Evolutionary conservation across 345 rosid genomes (phyloP).

Genomic region (Limnanthes douglasii): DNA sequence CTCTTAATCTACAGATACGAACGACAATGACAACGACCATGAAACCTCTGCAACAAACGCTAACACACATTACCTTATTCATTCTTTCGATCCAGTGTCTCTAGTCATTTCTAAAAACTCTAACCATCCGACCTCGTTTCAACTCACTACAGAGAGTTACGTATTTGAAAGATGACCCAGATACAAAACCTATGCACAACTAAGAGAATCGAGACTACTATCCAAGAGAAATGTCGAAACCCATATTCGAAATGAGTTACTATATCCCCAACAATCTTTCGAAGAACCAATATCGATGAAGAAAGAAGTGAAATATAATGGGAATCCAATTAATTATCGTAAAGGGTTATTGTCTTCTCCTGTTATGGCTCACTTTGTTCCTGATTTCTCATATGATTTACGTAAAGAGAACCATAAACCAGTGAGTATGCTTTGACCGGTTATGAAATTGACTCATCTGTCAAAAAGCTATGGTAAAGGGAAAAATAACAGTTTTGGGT

Average conservation of each 20-base stretch:
- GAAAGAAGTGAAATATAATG: slow-evolving; percentile 41
- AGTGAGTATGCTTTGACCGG: slow-evolving; percentile 1
- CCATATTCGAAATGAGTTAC: slow-evolving; percentile 9
- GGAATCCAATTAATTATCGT: slow-evolving; percentile 7
- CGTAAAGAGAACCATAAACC: slow-evolving; percentile 76
- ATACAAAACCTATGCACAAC: slow-evolving; percentile 49
- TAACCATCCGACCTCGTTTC: slow-evolving; percentile 24
- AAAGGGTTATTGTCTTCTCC: slow-evolving; percentile 31
- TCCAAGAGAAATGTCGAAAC: slow-evolving; percentile 25
- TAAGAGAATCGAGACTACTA: slow-evolving; percentile 54
- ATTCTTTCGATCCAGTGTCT: slow-evolving; percentile 42
- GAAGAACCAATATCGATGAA: slow-evolving; percentile 25
- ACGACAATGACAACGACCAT: too few species aligned
- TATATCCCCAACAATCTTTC: slow-evolving; percentile 12
- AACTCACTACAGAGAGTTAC: slow-evolving; percentile 27
- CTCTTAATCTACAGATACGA: too few species aligned
- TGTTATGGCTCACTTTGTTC: slow-evolving; percentile 59
- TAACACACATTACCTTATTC: slow-evolving; percentile 16
- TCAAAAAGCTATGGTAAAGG: too few species aligned
- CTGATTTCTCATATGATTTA: slow-evolving; percentile 52
- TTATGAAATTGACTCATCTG: slow-evolving; percentile 33
- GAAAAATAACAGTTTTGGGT: slow-evolving; percentile 16
- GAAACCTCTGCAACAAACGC: too few species aligned
- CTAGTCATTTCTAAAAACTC: slow-evolving; percentile 50
- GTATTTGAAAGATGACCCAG: slow-evolving; percentile 73